Conservation (phyloP, 2,329 filamentous ascomycete species). For the Calonectria henricotiae region DNA sequence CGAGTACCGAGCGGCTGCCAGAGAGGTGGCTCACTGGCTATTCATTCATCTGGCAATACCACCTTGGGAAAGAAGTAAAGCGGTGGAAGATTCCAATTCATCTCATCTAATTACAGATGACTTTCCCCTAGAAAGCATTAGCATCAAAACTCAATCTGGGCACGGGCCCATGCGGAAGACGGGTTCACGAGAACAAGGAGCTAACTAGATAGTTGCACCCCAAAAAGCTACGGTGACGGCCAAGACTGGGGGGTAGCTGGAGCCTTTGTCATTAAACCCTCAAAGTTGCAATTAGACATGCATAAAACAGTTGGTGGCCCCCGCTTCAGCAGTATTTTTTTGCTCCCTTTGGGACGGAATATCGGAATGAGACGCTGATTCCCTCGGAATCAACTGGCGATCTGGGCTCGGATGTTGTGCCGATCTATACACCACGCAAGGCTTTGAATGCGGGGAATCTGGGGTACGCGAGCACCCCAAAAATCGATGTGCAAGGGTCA, state of each 20-base stretch:
- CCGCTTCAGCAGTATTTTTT: not conserved
- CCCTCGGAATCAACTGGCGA: constrained; percentile 17
- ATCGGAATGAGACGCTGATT: constrained; percentile 5
- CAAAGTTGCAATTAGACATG: not conserved
- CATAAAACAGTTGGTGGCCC: not conserved
- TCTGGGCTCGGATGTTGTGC: not conserved
- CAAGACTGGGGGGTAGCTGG: not conserved
- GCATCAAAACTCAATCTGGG: constrained; percentile 1
- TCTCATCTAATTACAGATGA: not conserved
- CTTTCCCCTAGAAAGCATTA: not conserved
- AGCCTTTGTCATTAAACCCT: not conserved
- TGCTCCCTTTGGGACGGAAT: not conserved
- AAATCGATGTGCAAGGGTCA: not conserved
- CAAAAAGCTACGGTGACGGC: not conserved
- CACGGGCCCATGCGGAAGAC: not conserved
- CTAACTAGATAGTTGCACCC: not conserved
- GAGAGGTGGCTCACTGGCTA: too few relatives aligned
- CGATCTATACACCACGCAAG: constrained; percentile 17
- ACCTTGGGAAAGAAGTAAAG: not conserved
- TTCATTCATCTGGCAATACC: not conserved
- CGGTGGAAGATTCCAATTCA: not conserved
- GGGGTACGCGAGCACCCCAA: constrained; percentile 21
- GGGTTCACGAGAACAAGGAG: not conserved
- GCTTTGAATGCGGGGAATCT: constrained; percentile 30
- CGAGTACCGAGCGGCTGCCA: constrained; percentile 3